Evolutionary conservation across 108 stramenopile genomes (phyloP).

Genomic region (Nitzschia sp.): DNA sequence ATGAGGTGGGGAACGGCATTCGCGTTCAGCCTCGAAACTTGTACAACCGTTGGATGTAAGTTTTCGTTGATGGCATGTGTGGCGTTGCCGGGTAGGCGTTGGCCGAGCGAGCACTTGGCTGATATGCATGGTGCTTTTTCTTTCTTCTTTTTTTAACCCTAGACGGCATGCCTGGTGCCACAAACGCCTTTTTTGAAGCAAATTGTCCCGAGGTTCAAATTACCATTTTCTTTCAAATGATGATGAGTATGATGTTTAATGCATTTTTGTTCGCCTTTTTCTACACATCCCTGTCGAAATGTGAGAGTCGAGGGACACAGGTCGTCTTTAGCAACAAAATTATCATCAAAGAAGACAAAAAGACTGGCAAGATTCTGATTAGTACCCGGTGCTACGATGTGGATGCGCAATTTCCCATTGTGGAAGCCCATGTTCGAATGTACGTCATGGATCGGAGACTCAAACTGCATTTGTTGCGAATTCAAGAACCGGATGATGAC

Average conservation of each 20-base stretch:
- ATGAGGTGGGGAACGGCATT: conserved; percentile 53
- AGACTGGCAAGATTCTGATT: not conserved
- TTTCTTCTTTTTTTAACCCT: conserved; percentile 1
- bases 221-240: conserved; percentile 75
- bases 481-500: conserved; percentile 69
- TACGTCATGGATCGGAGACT: conserved; percentile 61
- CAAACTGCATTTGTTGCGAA: conserved; percentile 48
- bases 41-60: conserved; percentile 74
- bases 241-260: conserved; percentile 71
- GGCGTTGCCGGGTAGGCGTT: too few relatives aligned
- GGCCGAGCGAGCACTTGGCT: too few relatives aligned
- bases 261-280: conserved; percentile 82
- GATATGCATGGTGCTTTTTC: too few relatives aligned
- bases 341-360: conserved; percentile 38
- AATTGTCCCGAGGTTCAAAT: conserved; percentile 64
- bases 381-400: conserved; percentile 66
- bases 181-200: conserved; percentile 71
- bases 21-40: conserved; percentile 82
- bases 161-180: conserved; percentile 49
- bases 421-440: conserved; percentile 87
- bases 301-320: conserved; percentile 60
- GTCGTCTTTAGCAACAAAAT: conserved; percentile 77
- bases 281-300: conserved; percentile 54
- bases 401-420: conserved; percentile 64
- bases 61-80: not conserved